phyloP scores from a whole-genome alignment of 495 filamentous ascomycete species.

The Cryomyces antarcticus region DNA sequence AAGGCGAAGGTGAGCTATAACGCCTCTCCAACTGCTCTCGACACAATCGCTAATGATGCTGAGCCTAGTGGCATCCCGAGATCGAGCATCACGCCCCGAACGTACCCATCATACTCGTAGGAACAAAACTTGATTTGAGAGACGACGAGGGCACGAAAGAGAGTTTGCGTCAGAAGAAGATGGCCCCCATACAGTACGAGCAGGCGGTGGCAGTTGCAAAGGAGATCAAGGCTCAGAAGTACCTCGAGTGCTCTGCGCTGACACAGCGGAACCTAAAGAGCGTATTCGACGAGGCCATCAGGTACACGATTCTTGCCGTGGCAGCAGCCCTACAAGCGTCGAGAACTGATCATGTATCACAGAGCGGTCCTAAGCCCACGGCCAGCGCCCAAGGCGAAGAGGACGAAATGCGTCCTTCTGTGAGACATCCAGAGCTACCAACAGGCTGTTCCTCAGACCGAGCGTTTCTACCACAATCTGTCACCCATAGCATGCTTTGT shows the following conservation, averaged over 20 bases:
- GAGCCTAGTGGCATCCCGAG: constrained; percentile 71
- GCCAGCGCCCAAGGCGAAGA: constrained; percentile 39
- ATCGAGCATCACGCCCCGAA: constrained; percentile 91
- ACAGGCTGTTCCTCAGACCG: no score
- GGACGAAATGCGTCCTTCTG: constrained; percentile 56
- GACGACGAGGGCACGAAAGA: constrained; percentile 71
- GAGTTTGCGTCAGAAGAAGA: constrained; percentile 59
- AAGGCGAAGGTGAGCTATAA: constrained; percentile 56
- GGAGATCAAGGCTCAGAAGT: constrained; percentile 85
- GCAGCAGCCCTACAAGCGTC: background rate
- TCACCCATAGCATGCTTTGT: no score
- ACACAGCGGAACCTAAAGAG: constrained; percentile 93
- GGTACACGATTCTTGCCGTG: constrained; percentile 26
- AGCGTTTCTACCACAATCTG: no score
- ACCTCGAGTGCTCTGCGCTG: constrained; percentile 93
- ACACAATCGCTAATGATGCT: background rate
- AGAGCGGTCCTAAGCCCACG: constrained; percentile 67
- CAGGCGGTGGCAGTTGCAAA: constrained; percentile 68
- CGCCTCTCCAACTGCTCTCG: background rate
- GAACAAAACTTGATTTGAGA: constrained; percentile 89
- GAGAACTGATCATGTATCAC: constrained; percentile 12
- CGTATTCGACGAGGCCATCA: constrained; percentile 93
- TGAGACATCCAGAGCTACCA: constrained; percentile 18
- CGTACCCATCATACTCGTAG: constrained; percentile 91
- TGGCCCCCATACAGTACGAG: constrained; percentile 82